Conservation (phyloP, 257 asterid genomes). For the Paraleonurus japonicus region DNA sequence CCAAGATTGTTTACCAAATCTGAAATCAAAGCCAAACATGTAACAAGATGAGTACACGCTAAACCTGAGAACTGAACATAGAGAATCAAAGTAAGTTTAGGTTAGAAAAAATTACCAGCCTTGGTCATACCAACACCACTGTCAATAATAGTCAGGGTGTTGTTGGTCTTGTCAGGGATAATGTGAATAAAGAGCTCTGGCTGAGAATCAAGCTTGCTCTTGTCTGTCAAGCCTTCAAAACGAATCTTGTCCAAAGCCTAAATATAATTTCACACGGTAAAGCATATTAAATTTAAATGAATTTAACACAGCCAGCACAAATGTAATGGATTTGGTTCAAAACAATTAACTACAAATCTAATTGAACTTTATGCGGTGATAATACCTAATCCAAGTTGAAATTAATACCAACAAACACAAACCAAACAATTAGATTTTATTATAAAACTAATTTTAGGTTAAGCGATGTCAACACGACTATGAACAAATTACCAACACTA, state of each 20-base stretch:
- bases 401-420: not conserved
- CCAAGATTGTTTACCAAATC: conserved; percentile 30
- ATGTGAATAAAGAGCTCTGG: conserved; percentile 28
- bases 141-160: conserved; percentile 26
- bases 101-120: conserved; percentile 11
- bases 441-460: not conserved
- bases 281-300: not conserved
- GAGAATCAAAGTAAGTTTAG: not conserved
- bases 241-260: conserved; percentile 11
- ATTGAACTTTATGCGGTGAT: not conserved
- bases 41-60: not conserved
- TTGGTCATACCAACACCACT: conserved; percentile 19
- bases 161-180: conserved; percentile 26
- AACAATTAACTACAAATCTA: not conserved
- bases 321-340: not conserved
- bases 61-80: not conserved
- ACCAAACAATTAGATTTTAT: not conserved
- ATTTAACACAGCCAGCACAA: not conserved
- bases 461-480: not conserved
- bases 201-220: conserved; percentile 28
- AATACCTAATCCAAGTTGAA: not conserved
- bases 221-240: conserved; percentile 25
- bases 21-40: not conserved
- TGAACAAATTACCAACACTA: not conserved
- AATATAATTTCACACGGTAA: not conserved